Evolutionary conservation across 108 stramenopile genomes (phyloP).

Genomic region (Nitzschia inconspicua): DNA sequence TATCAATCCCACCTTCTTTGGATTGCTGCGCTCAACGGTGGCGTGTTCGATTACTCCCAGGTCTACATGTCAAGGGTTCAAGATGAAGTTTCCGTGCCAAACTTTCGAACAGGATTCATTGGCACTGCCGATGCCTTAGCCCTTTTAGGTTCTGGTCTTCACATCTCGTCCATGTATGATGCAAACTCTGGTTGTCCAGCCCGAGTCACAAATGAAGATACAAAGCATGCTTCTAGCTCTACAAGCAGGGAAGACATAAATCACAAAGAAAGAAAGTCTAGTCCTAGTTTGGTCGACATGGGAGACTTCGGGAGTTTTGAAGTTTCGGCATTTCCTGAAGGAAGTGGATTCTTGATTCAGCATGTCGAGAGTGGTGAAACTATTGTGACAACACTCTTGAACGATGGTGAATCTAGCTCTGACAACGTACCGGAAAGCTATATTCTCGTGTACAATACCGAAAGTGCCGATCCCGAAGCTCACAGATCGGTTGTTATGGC

Average conservation of each 20-base stretch:
- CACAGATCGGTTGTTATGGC: slow-evolving; percentile 41
- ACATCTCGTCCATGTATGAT: slow-evolving; percentile 18
- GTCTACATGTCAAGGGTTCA: slow-evolving; percentile 28
- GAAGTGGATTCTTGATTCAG: slow-evolving; percentile 58
- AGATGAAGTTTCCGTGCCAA: background rate
- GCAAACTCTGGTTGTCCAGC: slow-evolving; percentile 7
- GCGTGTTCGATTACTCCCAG: slow-evolving; percentile 61
- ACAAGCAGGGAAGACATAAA: slow-evolving; percentile 3
- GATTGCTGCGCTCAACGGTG: slow-evolving; percentile 69
- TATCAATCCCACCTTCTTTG: slow-evolving; percentile 57
- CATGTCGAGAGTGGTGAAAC: slow-evolving; percentile 53
- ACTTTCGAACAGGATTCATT: slow-evolving; percentile 7
- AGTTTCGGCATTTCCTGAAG: slow-evolving; percentile 46
- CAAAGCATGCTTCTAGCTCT: slow-evolving; percentile 1
- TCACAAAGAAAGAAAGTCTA: background rate
- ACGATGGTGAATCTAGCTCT: slow-evolving; percentile 7
- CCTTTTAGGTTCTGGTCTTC: slow-evolving; percentile 50
- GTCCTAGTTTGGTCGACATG: slow-evolving; percentile 42
- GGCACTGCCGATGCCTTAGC: slow-evolving; percentile 50
- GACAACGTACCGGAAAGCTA: background rate
- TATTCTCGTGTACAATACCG: background rate
- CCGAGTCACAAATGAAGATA: too few species aligned
- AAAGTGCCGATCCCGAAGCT: background rate
- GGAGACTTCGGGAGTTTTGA: slow-evolving; percentile 60
- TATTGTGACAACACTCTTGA: slow-evolving; percentile 32